Evolutionary conservation across 495 filamentous ascomycete species (phyloP).

Genomic region (Penicillium crystallinum): DNA sequence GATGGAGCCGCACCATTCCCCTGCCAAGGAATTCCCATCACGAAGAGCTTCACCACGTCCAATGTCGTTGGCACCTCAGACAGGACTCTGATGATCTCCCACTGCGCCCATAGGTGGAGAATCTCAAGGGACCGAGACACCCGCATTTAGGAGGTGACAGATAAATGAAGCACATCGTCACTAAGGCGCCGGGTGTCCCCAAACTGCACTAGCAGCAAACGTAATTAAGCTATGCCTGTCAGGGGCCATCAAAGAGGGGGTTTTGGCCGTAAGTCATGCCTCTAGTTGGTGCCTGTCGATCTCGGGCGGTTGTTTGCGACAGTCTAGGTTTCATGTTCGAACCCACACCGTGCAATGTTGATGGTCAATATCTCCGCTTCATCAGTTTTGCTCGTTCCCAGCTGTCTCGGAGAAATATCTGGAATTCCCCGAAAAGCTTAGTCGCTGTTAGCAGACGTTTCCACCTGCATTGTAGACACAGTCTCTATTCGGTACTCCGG

Average conservation of each 20-base stretch:
- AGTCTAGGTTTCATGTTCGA: constrained; percentile 29
- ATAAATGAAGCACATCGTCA: constrained; percentile 33
- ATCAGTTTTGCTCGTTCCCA: constrained; percentile 12
- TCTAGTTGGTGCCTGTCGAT: constrained; percentile 17
- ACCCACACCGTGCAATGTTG: background rate
- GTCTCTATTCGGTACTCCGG: too few relatives aligned
- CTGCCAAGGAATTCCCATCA: constrained; percentile 19
- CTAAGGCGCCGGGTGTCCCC: constrained; percentile 12
- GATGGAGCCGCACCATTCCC: constrained; percentile 6
- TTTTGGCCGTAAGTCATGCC: constrained; percentile 6
- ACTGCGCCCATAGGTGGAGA: constrained; percentile 27
- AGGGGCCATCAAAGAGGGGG: background rate
- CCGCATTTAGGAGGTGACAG: constrained; percentile 21
- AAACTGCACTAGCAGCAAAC: constrained; percentile 3
- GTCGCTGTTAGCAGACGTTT: background rate
- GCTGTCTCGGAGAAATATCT: constrained; percentile 13
- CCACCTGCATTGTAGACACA: background rate
- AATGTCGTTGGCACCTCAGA: constrained; percentile 13
- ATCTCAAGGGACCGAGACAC: constrained; percentile 18
- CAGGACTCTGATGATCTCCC: constrained; percentile 7
- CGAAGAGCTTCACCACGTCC: constrained; percentile 17
- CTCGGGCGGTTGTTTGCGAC: constrained; percentile 33
- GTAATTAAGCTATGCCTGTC: constrained; percentile 18
- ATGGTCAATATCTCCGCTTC: constrained; percentile 8
- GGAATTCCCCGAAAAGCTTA: constrained; percentile 8